Conservation (phyloP, 345 rosid species). For the Boechera stricta region DNA sequence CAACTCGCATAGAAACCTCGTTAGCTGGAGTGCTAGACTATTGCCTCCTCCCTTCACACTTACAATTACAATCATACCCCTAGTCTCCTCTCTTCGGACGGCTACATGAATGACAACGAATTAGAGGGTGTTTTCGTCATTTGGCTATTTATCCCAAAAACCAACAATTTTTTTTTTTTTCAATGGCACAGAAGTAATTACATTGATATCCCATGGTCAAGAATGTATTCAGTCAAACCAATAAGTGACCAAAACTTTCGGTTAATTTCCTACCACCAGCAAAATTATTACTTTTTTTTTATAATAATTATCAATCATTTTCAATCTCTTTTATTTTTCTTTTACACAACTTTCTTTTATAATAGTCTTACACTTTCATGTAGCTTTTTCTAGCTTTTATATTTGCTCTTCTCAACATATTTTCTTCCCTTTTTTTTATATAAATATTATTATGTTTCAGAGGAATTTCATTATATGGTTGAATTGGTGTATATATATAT, state of each 20-base stretch:
- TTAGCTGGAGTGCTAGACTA: constrained; percentile 7
- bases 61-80: constrained; percentile 19
- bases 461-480: neutral
- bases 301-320: constrained; percentile 42
- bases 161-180: constrained; percentile 1
- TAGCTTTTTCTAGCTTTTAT: constrained; percentile 8
- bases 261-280: constrained; percentile 25
- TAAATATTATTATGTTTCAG: neutral
- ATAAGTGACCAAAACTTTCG: constrained; percentile 13
- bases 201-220: neutral
- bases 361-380: neutral
- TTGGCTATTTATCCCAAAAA: neutral
- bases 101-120: neutral
- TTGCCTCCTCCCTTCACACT: neutral
- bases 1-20: constrained; percentile 40
- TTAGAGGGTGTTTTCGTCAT: constrained; percentile 8
- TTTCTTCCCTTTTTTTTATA: neutral
- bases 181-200: neutral
- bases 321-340: neutral
- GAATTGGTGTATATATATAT: neutral
- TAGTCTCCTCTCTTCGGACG: neutral
- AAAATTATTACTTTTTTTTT: constrained; percentile 30
- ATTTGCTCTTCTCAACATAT: neutral
- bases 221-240: constrained; percentile 35
- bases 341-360: neutral